Evolutionary conservation across 495 filamentous ascomycete genomes (phyloP).

Genomic region (Venustampulla echinocandica): DNA sequence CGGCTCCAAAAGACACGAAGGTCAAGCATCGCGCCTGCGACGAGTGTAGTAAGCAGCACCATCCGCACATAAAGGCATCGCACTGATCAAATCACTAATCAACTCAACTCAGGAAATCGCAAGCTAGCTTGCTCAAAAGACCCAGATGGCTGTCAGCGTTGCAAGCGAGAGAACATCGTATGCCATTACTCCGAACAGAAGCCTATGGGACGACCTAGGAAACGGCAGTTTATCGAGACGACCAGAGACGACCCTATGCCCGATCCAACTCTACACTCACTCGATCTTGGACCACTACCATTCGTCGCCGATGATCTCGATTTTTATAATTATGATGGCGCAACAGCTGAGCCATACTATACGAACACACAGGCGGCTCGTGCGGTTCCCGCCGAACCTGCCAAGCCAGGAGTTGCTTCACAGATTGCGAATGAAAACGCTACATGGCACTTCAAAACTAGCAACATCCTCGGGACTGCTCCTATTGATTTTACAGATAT

Average conservation of each 20-base stretch:
- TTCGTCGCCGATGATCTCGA: conserved; percentile 8
- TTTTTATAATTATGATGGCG: conserved; percentile 1
- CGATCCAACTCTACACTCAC: background rate
- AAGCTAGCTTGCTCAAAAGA: conserved; percentile 57
- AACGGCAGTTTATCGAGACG: conserved; percentile 37
- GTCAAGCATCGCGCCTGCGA: conserved; percentile 47
- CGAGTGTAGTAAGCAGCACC: conserved; percentile 46
- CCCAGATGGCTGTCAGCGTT: conserved; percentile 45
- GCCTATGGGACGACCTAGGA: conserved; percentile 53
- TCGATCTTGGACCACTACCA: conserved; percentile 3
- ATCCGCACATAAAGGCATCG: background rate
- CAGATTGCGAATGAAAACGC: background rate
- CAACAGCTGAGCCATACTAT: conserved; percentile 20
- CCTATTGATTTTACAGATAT: conserved; percentile 17
- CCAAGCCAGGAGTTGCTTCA: conserved; percentile 19
- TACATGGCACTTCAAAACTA: conserved; percentile 15
- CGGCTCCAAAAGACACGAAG: background rate
- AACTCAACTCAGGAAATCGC: conserved; percentile 37
- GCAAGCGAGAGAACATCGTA: conserved; percentile 40
- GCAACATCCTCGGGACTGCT: conserved; percentile 5
- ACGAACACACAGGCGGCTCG: conserved; percentile 19
- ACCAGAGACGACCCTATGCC: conserved; percentile 10
- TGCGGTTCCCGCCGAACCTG: conserved; percentile 10
- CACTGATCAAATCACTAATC: too few species aligned
- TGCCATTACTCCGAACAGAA: conserved; percentile 55